Percentiles rank a stretch among this genome's conserved stretches.
Evolutionary conservation across 768 basidiomycete genomes (phyloP).

Genomic region (Kondoa subrosea): DNA sequence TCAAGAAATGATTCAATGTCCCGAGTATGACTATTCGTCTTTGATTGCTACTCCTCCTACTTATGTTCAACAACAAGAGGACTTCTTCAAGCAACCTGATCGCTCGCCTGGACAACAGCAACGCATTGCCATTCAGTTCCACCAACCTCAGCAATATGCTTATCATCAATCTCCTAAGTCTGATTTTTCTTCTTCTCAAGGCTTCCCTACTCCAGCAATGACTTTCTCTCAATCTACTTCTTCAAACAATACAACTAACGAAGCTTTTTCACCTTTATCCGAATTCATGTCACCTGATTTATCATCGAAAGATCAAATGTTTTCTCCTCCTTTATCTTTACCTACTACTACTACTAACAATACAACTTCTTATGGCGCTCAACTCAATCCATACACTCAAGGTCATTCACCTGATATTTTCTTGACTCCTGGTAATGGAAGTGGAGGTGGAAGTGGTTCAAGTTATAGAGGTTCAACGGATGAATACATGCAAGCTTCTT

Average conservation of each 20-base stretch:
- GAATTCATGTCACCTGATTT: not conserved
- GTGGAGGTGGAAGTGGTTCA: not conserved
- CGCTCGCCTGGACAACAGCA: not conserved
- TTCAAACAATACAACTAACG: not conserved
- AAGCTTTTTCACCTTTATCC: not conserved
- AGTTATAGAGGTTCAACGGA: conserved; percentile 2
- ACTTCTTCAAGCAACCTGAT: not conserved
- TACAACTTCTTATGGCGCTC: no score
- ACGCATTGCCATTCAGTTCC: not conserved
- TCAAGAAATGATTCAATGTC: not conserved
- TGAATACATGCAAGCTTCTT: not conserved
- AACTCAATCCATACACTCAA: no score
- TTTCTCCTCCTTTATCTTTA: not conserved
- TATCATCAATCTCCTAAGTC: not conserved
- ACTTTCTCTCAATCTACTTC: not conserved
- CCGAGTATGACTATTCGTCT: not conserved
- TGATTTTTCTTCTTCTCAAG: not conserved
- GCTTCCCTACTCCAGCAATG: not conserved
- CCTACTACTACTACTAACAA: not conserved
- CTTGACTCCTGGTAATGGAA: not conserved
- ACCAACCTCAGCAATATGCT: not conserved
- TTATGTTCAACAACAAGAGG: not conserved
- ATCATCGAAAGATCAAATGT: not conserved
- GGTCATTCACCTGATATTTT: not conserved
- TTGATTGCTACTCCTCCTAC: not conserved